phyloP scores from a whole-genome alignment of 2,329 filamentous ascomycete genomes.

The Pestalotiopsis sp. region DNA sequence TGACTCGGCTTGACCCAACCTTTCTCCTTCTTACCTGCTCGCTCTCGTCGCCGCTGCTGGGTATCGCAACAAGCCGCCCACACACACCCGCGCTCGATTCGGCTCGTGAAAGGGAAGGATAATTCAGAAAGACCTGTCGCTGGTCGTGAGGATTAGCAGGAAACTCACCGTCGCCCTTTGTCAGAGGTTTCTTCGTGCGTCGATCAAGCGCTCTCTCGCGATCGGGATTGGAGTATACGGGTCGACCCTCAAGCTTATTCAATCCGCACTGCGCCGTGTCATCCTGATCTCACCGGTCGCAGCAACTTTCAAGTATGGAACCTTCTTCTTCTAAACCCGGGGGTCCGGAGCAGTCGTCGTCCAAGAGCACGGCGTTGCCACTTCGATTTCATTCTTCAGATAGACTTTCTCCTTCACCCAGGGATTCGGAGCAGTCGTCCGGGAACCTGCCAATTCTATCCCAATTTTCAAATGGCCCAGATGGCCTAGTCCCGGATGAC shows the following conservation, averaged over 20 bases:
- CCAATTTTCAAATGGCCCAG: background rate
- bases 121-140: background rate
- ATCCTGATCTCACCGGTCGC: background rate
- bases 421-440: too few species aligned
- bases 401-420: too few species aligned
- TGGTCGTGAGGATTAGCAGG: background rate
- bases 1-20: slow-evolving; percentile 1
- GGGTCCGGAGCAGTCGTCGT: too few species aligned
- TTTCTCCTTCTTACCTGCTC: background rate
- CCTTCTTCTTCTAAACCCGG: too few species aligned
- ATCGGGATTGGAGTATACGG: background rate
- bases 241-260: background rate
- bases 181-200: background rate
- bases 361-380: too few species aligned
- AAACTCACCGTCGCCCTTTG: background rate
- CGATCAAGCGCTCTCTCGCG: background rate
- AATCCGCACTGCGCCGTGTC: background rate
- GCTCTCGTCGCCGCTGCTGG: background rate
- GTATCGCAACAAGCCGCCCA: background rate
- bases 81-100: background rate
- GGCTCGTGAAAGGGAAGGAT: background rate
- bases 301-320: background rate
- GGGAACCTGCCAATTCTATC: background rate
- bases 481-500: too few species aligned
- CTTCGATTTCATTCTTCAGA: too few species aligned